Evolutionary conservation across 768 basidiomycete genomes (phyloP).

Genomic region (Boletus rubescentipes): DNA sequence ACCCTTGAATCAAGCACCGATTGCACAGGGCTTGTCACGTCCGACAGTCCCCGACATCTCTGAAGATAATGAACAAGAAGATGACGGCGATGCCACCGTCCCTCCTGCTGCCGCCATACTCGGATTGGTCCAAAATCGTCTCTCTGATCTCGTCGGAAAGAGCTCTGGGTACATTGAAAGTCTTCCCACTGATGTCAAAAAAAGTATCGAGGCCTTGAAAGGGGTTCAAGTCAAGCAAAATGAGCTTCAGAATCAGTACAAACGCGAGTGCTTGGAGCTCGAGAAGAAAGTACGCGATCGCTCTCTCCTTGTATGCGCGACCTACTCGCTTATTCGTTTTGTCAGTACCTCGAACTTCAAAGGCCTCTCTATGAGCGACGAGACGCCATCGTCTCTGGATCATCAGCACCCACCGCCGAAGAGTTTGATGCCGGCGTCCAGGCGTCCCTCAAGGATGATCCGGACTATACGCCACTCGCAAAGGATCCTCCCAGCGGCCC

Average conservation of each 20-base stretch:
- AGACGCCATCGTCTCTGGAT: conserved; percentile 77
- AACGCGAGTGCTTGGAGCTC: conserved; percentile 90
- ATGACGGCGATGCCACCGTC: conserved; percentile 49
- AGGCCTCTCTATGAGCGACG: conserved; percentile 88
- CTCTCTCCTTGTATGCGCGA: conserved; percentile 14
- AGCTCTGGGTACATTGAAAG: conserved; percentile 94
- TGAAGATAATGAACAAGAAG: conserved; percentile 75
- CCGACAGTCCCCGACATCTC: conserved; percentile 87
- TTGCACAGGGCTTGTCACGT: conserved; percentile 75
- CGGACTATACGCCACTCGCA: conserved; percentile 61
- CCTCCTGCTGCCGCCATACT: conserved; percentile 61
- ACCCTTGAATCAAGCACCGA: conserved; percentile 78
- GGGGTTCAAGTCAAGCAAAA: conserved; percentile 92
- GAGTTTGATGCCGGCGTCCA: conserved; percentile 83
- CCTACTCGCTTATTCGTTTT: conserved; percentile 7
- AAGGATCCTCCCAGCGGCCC: conserved; percentile 45
- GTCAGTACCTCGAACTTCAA: conserved; percentile 71
- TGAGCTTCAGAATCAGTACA: conserved; percentile 87
- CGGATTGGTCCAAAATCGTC: conserved; percentile 85
- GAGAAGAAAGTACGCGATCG: conserved; percentile 80
- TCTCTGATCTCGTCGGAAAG: conserved; percentile 81
- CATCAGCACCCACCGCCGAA: conserved; percentile 66
- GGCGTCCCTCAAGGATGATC: conserved; percentile 72
- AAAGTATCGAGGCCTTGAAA: conserved; percentile 88
- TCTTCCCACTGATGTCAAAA: conserved; percentile 77